phyloP scores from a whole-genome alignment of 1,284 basidiomycete species.

The Thecaphora thlaspeos region DNA sequence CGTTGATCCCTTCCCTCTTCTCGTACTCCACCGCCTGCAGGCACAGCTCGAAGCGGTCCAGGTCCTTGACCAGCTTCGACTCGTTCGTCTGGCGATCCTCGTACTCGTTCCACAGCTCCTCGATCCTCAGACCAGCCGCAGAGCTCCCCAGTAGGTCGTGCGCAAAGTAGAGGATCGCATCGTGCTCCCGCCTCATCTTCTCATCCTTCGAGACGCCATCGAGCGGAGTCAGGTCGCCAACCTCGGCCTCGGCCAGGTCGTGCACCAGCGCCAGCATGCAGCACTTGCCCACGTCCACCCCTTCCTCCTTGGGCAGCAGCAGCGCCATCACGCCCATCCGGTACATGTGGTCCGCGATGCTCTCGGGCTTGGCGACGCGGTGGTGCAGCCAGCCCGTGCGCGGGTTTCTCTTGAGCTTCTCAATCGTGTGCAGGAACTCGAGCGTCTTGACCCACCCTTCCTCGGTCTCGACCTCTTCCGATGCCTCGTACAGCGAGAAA shows the following conservation, averaged over 20 bases:
- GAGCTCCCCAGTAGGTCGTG: constrained; percentile 82
- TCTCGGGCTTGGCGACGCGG: constrained; percentile 59
- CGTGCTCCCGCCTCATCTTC: constrained; percentile 78
- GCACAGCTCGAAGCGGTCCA: constrained; percentile 91
- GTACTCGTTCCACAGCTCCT: constrained; percentile 87
- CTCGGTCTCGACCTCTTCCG: constrained; percentile 33
- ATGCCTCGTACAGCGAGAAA: constrained; percentile 30
- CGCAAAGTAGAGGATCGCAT: constrained; percentile 87
- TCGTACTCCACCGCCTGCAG: constrained; percentile 65
- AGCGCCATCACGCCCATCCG: constrained; percentile 90
- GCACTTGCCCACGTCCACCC: constrained; percentile 67
- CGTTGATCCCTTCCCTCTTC: constrained; percentile 34
- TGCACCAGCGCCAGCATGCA: constrained; percentile 88
- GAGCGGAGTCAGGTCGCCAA: constrained; percentile 88
- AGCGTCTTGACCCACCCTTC: constrained; percentile 36
- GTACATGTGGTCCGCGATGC: constrained; percentile 94
- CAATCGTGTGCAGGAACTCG: constrained; percentile 51
- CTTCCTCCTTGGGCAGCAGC: constrained; percentile 67
- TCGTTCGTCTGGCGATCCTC: constrained; percentile 79
- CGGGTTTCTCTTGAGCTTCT: constrained; percentile 53
- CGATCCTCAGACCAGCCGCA: constrained; percentile 74
- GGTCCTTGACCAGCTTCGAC: constrained; percentile 89
- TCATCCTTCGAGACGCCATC: constrained; percentile 80
- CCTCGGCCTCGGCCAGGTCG: constrained; percentile 93
- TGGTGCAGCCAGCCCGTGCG: constrained; percentile 57